Base-by-base conservation (phyloP, 352 stramenopile species). In the Pythium oligandrum region DNA sequence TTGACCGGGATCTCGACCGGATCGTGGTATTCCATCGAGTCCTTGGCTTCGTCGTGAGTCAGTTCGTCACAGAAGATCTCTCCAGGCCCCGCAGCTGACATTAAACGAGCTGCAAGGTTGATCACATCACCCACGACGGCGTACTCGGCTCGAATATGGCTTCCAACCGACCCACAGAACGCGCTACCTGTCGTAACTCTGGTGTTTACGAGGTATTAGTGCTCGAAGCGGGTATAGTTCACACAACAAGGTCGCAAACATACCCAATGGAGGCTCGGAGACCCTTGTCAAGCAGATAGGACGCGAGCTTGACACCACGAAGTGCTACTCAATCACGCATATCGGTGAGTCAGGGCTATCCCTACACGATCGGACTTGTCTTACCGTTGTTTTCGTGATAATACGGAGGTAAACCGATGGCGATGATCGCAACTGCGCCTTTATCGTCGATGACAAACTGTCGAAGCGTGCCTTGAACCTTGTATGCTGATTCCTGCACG, bases 361-460 rank as follows among this genome's bases (percentile, higher is more conserved):
- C 17, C 17, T 26, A 26, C 17, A 26, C 17, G 17, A 26, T 26
- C 17, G 17, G 17, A 26, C 17, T 26, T 26, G 3, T 55, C 43
- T 33, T 57, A 86, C 78, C 71, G 59, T 95, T 93, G 66, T 94
- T 88, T 68, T 95, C 78, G 57, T 93, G 83, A 58, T 86, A 90
- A 51, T 88, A 88, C 9, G 85, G 85, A 1, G 80, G 79, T 0
- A 93, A 63, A 0, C 85, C 83, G 30, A 95, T 76, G 8, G 76
- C 80, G 17, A 93, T 65, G 42, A 93, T 93, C 9, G 81, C 80
- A 7, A 93, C 69, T 0, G 80, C 83, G 17, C 85, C 85, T 62
- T 95, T 93, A 61, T 94, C 83, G 38, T 95, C 85, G 38, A 95
- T 91, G 5, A 93, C 62, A 46, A 95, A 93, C 56, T 95, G 85